Percentiles rank a stretch among this genome's conserved stretches.
phyloP scores from a whole-genome alignment of 116 monocot genomes.

The Trichopus zeylanicus region DNA sequence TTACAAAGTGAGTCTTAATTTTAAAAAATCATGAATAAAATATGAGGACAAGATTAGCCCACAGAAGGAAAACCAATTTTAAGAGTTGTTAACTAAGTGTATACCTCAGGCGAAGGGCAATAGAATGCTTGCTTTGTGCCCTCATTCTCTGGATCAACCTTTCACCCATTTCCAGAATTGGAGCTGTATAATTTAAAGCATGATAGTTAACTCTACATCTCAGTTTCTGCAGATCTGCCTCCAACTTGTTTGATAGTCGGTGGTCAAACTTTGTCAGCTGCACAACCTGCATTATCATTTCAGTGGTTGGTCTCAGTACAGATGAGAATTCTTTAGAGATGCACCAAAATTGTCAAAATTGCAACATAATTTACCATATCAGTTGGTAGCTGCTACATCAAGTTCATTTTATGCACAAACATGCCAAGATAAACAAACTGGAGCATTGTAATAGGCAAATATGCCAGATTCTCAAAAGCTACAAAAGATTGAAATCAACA shows the following conservation, averaged over 20 bases:
- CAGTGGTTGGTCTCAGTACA: neutral
- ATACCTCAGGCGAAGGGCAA: constrained; percentile 70
- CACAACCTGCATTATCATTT: constrained; percentile 44
- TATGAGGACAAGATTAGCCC: neutral
- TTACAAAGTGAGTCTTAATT: neutral
- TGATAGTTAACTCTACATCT: constrained; percentile 78
- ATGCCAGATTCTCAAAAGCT: too few relatives aligned
- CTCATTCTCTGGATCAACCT: constrained; percentile 53
- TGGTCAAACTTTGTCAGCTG: constrained; percentile 72
- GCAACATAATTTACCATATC: too few relatives aligned
- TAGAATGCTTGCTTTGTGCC: constrained; percentile 46
- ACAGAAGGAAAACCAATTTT: too few relatives aligned
- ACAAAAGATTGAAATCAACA: neutral
- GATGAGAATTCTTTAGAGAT: too few relatives aligned
- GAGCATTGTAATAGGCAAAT: neutral
- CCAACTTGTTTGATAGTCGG: constrained; percentile 67
- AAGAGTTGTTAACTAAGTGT: neutral
- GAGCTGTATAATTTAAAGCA: constrained; percentile 49
- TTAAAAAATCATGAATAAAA: neutral
- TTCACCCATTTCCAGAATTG: constrained; percentile 53
- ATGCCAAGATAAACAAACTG: neutral
- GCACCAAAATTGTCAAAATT: too few relatives aligned
- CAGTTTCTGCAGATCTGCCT: constrained; percentile 60
- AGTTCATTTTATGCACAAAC: too few relatives aligned
- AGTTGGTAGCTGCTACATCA: too few relatives aligned